These are phyloP conservation scores for Corniculantispora saksenae DNA, from an alignment of 2,329 filamentous ascomycete species.

Conservation along the genomic window DNA sequence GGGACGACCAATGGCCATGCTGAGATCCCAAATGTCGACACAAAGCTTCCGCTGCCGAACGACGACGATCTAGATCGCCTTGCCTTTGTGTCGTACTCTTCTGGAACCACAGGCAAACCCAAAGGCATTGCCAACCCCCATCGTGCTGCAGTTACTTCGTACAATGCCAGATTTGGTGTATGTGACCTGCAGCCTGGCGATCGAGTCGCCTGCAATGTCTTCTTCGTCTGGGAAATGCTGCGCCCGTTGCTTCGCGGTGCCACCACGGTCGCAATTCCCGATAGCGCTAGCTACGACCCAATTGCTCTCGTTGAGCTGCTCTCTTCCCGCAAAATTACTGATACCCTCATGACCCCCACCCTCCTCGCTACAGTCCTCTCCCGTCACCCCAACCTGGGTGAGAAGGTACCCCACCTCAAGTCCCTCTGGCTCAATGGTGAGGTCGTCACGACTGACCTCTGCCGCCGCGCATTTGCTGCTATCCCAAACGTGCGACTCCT, in stretches of 20 bases:
- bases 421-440: constrained; percentile 82
- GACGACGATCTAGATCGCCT: constrained; percentile 72
- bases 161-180: constrained; percentile 69
- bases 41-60: constrained; percentile 54
- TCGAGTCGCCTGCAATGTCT: constrained; percentile 83
- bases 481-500: constrained; percentile 70
- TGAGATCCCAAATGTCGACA: constrained; percentile 33
- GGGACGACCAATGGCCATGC: constrained; percentile 29
- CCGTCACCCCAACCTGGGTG: constrained; percentile 65
- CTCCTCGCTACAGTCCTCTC: constrained; percentile 73
- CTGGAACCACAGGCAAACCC: constrained; percentile 75
- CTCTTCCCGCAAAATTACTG: constrained; percentile 65
- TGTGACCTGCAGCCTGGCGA: constrained; percentile 72
- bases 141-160: constrained; percentile 71
- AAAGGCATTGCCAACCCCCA: constrained; percentile 83
- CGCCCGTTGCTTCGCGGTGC: constrained; percentile 75
- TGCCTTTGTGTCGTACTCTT: constrained; percentile 80
- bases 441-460: constrained; percentile 77
- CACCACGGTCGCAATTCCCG: constrained; percentile 73
- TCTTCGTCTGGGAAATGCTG: constrained; percentile 84
- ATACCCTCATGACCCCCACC: constrained; percentile 83
- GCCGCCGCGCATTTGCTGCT: constrained; percentile 65
- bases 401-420: constrained; percentile 64
- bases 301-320: constrained; percentile 72
- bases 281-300: constrained; percentile 77